Evolutionary conservation across 2,329 filamentous ascomycete genomes (phyloP), one percentile per base, ranked within the genome.

Genomic region (Xylaria sp.): DNA sequence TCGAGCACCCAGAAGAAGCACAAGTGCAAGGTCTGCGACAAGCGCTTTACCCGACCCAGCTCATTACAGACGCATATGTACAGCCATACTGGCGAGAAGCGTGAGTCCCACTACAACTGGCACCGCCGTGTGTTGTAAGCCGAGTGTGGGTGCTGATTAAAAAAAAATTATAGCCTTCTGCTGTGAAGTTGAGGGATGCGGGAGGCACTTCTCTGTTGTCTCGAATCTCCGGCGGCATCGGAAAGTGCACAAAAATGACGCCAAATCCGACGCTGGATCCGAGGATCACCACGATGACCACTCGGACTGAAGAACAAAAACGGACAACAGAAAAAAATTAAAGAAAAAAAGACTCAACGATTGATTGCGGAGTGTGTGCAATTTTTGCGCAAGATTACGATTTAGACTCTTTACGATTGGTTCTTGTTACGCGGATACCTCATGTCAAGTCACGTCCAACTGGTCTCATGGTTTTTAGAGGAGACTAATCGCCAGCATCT

Each of bases 1-100:
- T 92, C 91, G 17, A 96, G 91, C 76, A 94, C 93, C 8, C 92
- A 97, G 71, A 97, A 97, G 86, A 97, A 97, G 81, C 94, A 97
- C 78, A 97, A 97, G 80, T 97, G 93, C 84, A 97, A 96, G 77
- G 90, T 97, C 56, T 97, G 93, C 78, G 93, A 97, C 75, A 97
- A 97, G 82, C 87, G 93, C 40, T 97, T 97, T 73, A 97, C 93
- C 2, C 85, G 93, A 50, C 93, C 93, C 1, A 96, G 92, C 70
- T 97, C 93, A 13, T 75, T 97, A 38, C 93, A 97, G 71, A 97
- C 93, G 26, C 93, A 97, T 71, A 97, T 97, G 90, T 97, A 97
- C 76, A 96, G 92, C 74, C 93, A 97, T 70, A 97, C 93, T 51
- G 93, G 93, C 70, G 93, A 97, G 74, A 97, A 97, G 78, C 93